Evolutionary conservation across 176 grass and related monocot species (phyloP).

Genomic region (Cymbopogon citratus): DNA sequence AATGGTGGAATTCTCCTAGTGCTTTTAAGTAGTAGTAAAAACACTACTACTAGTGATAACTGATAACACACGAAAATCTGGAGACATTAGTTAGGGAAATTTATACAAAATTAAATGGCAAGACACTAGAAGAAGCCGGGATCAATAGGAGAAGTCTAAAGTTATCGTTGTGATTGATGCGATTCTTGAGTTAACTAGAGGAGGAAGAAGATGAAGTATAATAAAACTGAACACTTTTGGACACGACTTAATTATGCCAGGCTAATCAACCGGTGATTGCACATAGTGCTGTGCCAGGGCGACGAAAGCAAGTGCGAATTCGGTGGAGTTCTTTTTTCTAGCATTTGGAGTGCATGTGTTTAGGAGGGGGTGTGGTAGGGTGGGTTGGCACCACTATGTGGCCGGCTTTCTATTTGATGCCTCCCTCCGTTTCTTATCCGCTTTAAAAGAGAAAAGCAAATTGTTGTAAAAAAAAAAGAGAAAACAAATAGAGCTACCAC

Average conservation of each 20-base stretch:
- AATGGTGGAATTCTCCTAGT: no score
- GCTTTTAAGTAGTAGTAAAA: no score
- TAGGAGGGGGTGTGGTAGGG: not conserved
- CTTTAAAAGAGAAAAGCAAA: conserved; percentile 7
- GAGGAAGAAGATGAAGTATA: not conserved
- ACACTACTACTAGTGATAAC: no score
- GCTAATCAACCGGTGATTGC: not conserved
- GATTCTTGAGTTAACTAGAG: not conserved
- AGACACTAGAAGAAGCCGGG: no score
- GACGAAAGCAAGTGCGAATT: not conserved
- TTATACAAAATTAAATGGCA: no score
- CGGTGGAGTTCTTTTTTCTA: not conserved
- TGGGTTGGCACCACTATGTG: conserved; percentile 23
- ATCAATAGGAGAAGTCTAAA: no score
- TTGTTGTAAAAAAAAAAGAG: no score
- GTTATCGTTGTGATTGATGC: no score
- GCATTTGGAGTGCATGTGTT: not conserved
- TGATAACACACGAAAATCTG: no score
- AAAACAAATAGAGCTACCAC: conserved; percentile 5
- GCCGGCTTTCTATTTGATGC: conserved; percentile 12
- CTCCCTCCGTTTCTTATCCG: conserved; percentile 31
- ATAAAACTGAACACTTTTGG: no score
- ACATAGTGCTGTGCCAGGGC: not conserved
- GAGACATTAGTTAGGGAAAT: no score
- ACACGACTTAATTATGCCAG: not conserved